Conservation (phyloP, 495 filamentous ascomycete species). For the Aspergillus sclerotioniger region DNA sequence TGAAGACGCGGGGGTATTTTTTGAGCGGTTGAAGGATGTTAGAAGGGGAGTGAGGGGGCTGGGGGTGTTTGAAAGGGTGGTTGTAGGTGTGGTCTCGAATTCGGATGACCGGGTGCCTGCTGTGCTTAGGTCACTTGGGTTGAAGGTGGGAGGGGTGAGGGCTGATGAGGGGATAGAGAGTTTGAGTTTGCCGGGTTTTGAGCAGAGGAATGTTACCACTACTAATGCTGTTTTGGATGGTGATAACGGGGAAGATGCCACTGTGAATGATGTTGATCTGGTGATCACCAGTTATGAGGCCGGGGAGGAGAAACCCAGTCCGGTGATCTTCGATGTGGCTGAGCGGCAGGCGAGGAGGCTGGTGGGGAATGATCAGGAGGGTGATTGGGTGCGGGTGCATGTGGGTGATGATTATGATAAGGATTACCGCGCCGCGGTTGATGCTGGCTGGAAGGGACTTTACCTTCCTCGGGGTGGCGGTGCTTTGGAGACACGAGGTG, state of each 20-base stretch:
- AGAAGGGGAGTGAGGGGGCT: constrained; percentile 1
- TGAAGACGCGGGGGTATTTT: constrained; percentile 52
- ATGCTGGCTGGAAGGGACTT: constrained; percentile 64
- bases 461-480: constrained; percentile 42
- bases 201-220: constrained; percentile 19
- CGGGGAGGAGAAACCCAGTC: constrained; percentile 65
- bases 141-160: constrained; percentile 48
- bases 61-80: constrained; percentile 31
- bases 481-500: constrained; percentile 11
- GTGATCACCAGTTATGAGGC: constrained; percentile 72
- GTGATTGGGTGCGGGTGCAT: constrained; percentile 54
- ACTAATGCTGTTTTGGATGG: too few relatives aligned
- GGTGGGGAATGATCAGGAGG: constrained; percentile 1
- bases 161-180: constrained; percentile 34
- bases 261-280: constrained; percentile 56
- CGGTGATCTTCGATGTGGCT: constrained; percentile 62
- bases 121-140: constrained; percentile 60
- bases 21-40: constrained; percentile 40
- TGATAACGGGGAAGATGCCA: background rate
- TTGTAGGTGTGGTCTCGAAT: constrained; percentile 72
- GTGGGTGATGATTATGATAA: constrained; percentile 66
- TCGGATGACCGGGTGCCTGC: constrained; percentile 68
- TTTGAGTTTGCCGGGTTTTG: constrained; percentile 41
- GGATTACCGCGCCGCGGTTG: constrained; percentile 58
- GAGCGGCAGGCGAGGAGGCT: constrained; percentile 37